phyloP scores from a whole-genome alignment of 2,329 filamentous ascomycete species.

The Chaetothyriales sp. region DNA sequence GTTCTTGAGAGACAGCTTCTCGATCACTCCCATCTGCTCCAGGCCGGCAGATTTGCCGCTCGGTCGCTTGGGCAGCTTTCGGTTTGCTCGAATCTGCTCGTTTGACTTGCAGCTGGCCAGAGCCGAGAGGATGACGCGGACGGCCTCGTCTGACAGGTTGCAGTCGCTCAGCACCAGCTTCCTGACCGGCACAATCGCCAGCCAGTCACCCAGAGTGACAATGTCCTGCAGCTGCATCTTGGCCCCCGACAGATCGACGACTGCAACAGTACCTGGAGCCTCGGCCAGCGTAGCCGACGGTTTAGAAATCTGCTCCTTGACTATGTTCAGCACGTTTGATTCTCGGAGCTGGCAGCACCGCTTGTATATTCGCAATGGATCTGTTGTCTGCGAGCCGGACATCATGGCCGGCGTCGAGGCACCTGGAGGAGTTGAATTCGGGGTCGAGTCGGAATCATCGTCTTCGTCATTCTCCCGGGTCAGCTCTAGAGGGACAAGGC shows the following conservation, averaged over 20 bases:
- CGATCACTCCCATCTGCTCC: constrained; percentile 51
- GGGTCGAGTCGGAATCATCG: constrained; percentile 40
- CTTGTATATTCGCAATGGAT: constrained; percentile 82
- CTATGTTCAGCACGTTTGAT: constrained; percentile 77
- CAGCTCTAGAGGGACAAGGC: constrained; percentile 70
- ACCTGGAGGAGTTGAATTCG: constrained; percentile 20
- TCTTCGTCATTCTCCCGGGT: constrained; percentile 52
- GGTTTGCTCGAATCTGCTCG: constrained; percentile 38
- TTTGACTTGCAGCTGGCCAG: constrained; percentile 64
- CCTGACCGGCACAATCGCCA: constrained; percentile 81
- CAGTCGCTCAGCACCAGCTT: constrained; percentile 78
- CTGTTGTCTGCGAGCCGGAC: constrained; percentile 63
- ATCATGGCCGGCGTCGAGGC: constrained; percentile 24
- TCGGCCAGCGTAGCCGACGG: constrained; percentile 48
- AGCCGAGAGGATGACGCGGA: constrained; percentile 73
- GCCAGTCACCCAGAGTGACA: constrained; percentile 77
- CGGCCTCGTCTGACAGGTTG: constrained; percentile 69
- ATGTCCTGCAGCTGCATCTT: constrained; percentile 71
- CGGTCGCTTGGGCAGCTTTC: constrained; percentile 26
- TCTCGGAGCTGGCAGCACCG: constrained; percentile 88
- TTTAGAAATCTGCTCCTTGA: constrained; percentile 72
- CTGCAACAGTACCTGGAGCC: constrained; percentile 60
- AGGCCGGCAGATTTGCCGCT: constrained; percentile 19
- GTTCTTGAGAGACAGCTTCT: constrained; percentile 76
- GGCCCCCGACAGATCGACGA: constrained; percentile 71